Conservation (phyloP, 2,329 filamentous ascomycete species). For the Neocatenulostroma microsporum region DNA sequence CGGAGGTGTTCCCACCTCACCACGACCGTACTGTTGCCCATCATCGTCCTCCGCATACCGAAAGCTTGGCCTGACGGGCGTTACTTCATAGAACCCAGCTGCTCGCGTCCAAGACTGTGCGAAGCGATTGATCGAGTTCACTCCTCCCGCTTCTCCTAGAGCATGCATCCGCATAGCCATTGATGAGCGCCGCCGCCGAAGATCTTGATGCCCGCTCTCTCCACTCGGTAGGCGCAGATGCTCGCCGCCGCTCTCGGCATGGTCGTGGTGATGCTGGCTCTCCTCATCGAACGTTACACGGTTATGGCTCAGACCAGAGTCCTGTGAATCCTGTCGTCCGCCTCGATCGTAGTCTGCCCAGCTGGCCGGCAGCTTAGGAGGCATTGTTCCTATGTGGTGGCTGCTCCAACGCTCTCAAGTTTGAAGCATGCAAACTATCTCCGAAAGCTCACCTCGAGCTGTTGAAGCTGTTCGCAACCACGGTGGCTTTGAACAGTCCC, state of each 20-base stretch:
- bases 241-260: constrained; percentile 9
- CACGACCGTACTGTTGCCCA: constrained; percentile 46
- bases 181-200: constrained; percentile 39
- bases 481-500: too few relatives aligned
- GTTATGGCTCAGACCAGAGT: constrained; percentile 24
- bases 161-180: constrained; percentile 45
- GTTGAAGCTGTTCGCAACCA: too few relatives aligned
- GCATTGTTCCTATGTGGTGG: too few relatives aligned
- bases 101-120: constrained; percentile 87
- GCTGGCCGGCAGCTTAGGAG: constrained; percentile 37
- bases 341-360: constrained; percentile 41
- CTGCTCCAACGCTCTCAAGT: too few relatives aligned
- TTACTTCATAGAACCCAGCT: constrained; percentile 78
- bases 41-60: constrained; percentile 40
- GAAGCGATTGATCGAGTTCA: constrained; percentile 91
- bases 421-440: too few relatives aligned
- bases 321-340: constrained; percentile 35
- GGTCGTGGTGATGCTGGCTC: constrained; percentile 18
- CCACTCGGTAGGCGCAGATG: constrained; percentile 11
- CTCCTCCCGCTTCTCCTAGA: constrained; percentile 67
- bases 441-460: too few relatives aligned
- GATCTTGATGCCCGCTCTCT: constrained; percentile 18
- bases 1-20: constrained; percentile 39
- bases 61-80: constrained; percentile 70
- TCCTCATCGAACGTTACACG: constrained; percentile 25